Conservation (phyloP, 495 filamentous ascomycete genomes). For the Daldinia loculata region DNA sequence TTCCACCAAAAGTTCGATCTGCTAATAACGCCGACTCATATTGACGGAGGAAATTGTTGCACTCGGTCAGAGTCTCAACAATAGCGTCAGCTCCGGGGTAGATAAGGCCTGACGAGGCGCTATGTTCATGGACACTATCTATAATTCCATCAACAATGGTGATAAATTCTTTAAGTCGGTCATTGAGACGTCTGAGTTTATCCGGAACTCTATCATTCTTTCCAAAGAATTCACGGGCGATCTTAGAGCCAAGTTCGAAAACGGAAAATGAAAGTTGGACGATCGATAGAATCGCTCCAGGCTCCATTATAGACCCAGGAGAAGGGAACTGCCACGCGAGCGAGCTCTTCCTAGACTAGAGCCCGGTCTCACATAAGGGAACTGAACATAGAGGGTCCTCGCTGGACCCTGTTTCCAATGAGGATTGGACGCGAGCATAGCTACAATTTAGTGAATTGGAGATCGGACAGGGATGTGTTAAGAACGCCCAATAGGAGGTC, state of each 20-base stretch:
- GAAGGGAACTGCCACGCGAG: constrained; percentile 15
- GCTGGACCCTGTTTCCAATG: constrained; percentile 17
- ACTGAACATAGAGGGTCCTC: constrained; percentile 24
- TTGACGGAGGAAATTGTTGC: constrained; percentile 37
- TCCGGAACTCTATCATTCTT: constrained; percentile 25
- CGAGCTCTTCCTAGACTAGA: constrained; percentile 25
- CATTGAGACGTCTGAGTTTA: constrained; percentile 33
- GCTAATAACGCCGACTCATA: constrained; percentile 32
- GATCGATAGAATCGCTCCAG: constrained; percentile 36
- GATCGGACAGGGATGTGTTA: constrained; percentile 23
- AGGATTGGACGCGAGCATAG: constrained; percentile 20
- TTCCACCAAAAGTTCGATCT: constrained; percentile 5
- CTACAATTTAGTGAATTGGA: constrained; percentile 29
- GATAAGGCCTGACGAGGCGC: constrained; percentile 13
- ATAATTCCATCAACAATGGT: constrained; percentile 23
- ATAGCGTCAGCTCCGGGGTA: constrained; percentile 25
- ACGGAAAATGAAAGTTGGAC: constrained; percentile 36
- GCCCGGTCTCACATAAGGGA: constrained; percentile 39
- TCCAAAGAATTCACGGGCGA: constrained; percentile 33
- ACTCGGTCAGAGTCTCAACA: constrained; percentile 40
- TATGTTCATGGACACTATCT: constrained; percentile 4
- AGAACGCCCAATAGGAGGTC: constrained; percentile 24
- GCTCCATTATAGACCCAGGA: constrained; percentile 37
- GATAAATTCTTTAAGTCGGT: constrained; percentile 31
- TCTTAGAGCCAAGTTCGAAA: constrained; percentile 30